Base-by-base conservation (phyloP, 2,329 filamentous ascomycete species). In the Pyrenochaeta sp. region DNA sequence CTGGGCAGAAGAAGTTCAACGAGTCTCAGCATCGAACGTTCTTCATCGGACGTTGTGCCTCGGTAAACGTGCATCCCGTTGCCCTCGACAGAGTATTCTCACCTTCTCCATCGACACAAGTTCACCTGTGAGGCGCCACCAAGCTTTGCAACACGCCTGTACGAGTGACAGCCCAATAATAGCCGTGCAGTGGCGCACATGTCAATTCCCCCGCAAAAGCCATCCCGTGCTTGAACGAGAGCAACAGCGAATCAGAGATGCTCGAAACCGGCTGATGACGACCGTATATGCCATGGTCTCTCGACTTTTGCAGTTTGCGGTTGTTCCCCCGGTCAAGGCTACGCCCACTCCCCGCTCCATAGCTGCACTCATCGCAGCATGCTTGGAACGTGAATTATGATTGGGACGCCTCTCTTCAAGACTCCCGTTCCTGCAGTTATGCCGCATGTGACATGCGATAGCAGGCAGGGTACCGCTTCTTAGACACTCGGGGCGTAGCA, bases 31-130 rank as follows among this genome's bases (percentile, higher is more conserved):
- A 37, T 11, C 21, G n/a, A 21, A 9, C 21, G 4, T 41, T 41
- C 39, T 21, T 15, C 12, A 6, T 30, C 4, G 12, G n/a, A 42
- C 40, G n/a, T 12, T 30, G 27, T 44, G 35, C 37, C 48, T 47
- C 37, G 43, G 73, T 78, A 53, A 81, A 68, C 60, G 75, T 68
- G 63, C 74, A 35, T 40, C 30, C n/a, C 78, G 47, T 79, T 70
- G 31, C 64, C 75, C 55, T 81, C 81, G 15, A 47, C 4, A 31
- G 41, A 40, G 42, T 47, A 6, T n/a, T 15, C 20, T 41, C 40
- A 54, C 47, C 55, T 55, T 42, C 51, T 45, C 2, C n/a, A 51
- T 48, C 23, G 14, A 47, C 37, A 14, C 44, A 58, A 45, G 47
- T 30, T 35, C 27, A 27, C 30, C 20, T 15, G 36, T 12, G 29